Conservation (phyloP, 805 yeast genomes). For the Wickerhamomyces rabaulensis region DNA sequence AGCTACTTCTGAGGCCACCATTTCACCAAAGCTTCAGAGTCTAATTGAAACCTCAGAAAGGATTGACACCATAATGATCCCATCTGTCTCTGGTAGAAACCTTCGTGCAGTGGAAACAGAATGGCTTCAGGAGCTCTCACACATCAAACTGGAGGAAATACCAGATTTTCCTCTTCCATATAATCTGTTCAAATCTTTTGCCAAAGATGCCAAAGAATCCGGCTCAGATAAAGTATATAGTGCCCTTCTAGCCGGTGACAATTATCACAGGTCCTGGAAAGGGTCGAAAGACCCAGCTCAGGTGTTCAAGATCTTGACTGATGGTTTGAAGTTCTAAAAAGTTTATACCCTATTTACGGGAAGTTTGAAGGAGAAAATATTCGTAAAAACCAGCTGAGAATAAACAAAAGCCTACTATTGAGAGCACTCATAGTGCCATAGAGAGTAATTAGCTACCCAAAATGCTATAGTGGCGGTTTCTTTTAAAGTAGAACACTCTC, state of each 20-base stretch:
- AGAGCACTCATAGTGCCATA: no score
- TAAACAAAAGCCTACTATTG: no score
- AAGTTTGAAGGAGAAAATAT: no score
- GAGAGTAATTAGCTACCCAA: no score
- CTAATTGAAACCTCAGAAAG: conserved; percentile 4
- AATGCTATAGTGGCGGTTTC: no score
- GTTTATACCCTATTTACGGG: no score
- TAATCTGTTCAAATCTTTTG: conserved; percentile 17
- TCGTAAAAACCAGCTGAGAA: no score
- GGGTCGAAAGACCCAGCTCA: conserved; percentile 12
- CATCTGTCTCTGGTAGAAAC: conserved; percentile 22
- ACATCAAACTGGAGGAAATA: conserved; percentile 1
- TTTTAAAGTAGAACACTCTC: neutral
- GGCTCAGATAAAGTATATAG: conserved; percentile 2
- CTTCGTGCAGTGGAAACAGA: conserved; percentile 19
- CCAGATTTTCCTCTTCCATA: conserved; percentile 26
- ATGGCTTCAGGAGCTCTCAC: conserved; percentile 17
- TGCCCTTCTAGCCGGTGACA: conserved; percentile 16
- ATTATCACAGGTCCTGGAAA: conserved; percentile 13
- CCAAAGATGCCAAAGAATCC: conserved; percentile 2
- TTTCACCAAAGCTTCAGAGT: conserved; percentile 7
- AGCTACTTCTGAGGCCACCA: conserved; percentile 13
- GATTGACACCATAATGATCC: conserved; percentile 23
- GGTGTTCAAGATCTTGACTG: conserved; percentile 8
- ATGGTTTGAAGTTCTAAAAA: conserved; percentile 2